Evolutionary conservation across 139 green algal genomes (phyloP).

Genomic region (Chlamydomonas sphaeroides): DNA sequence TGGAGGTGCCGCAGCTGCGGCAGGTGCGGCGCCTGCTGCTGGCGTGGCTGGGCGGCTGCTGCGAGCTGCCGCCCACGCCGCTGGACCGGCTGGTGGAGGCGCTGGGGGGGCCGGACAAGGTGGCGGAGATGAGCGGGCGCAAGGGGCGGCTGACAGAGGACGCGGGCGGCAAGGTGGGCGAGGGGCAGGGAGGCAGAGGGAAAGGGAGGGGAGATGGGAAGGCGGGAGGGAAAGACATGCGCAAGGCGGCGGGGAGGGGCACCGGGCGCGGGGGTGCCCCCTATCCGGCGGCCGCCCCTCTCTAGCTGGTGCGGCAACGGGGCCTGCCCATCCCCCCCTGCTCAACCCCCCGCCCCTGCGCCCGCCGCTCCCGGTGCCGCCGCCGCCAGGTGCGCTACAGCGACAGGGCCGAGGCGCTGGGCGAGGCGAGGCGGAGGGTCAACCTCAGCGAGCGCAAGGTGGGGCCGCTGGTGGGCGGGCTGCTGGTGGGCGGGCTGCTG

Average conservation of each 20-base stretch:
- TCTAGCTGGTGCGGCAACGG: not conserved
- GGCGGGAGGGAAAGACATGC: too few species aligned
- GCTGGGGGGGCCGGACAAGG: constrained; percentile 61
- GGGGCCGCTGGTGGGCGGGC: too few species aligned
- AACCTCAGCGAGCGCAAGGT: constrained; percentile 79
- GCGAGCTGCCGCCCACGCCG: constrained; percentile 65
- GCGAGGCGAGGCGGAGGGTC: constrained; percentile 53
- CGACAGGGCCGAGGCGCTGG: not conserved
- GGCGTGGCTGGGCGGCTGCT: too few species aligned
- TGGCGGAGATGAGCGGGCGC: constrained; percentile 82
- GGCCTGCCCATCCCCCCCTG: not conserved
- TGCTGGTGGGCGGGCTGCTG: too few species aligned
- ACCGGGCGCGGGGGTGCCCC: too few species aligned
- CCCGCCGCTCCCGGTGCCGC: not conserved
- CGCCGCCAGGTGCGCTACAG: not conserved
- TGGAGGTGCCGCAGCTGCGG: too few species aligned
- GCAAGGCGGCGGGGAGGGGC: too few species aligned
- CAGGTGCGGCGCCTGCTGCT: too few species aligned
- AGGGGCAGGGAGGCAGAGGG: constrained; percentile 37
- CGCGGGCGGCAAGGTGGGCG: constrained; percentile 37
- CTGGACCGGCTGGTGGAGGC: constrained; percentile 72
- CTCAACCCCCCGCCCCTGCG: not conserved
- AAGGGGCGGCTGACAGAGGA: constrained; percentile 57
- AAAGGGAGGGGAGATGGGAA: not conserved
- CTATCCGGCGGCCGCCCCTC: too few species aligned